Conservation (phyloP, 1,284 basidiomycete species). For the Cystodermella granulosa region DNA sequence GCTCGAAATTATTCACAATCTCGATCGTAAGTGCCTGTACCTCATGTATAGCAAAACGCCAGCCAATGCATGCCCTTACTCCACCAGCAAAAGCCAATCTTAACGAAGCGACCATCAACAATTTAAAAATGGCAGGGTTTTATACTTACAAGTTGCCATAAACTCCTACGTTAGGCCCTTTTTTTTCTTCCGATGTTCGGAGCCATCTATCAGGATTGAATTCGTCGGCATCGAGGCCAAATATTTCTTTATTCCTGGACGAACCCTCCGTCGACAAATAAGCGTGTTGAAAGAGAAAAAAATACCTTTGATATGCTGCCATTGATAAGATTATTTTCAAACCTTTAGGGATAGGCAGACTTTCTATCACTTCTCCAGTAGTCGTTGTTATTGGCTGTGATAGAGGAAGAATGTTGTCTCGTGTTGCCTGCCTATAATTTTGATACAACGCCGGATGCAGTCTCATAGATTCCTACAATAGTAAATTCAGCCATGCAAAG, state of each 20-base stretch:
- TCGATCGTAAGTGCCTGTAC: slow-evolving; percentile 47
- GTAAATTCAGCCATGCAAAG: slow-evolving; percentile 8
- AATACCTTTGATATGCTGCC: slow-evolving; percentile 42
- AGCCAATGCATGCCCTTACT: slow-evolving; percentile 48
- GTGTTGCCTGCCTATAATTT: slow-evolving; percentile 33
- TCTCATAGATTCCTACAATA: slow-evolving; percentile 39
- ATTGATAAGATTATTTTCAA: slow-evolving; percentile 35
- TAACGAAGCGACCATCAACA: slow-evolving; percentile 1
- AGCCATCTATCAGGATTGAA: slow-evolving; percentile 56
- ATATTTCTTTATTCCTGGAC: slow-evolving; percentile 44
- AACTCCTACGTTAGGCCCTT: slow-evolving; percentile 45
- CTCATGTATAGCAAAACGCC: slow-evolving; percentile 47
- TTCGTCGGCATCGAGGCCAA: slow-evolving; percentile 49
- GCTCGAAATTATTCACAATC: slow-evolving; percentile 50
- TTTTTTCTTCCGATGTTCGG: slow-evolving; percentile 38
- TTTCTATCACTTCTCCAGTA: slow-evolving; percentile 33
- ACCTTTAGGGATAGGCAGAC: slow-evolving; percentile 39
- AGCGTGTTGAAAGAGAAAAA: not conserved
- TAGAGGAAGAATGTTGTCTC: slow-evolving; percentile 45
- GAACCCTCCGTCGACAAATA: slow-evolving; percentile 4
- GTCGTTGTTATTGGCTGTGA: slow-evolving; percentile 37
- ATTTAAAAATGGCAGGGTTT: slow-evolving; percentile 1
- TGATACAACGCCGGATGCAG: slow-evolving; percentile 36
- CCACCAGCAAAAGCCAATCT: slow-evolving; percentile 48
- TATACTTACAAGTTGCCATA: slow-evolving; percentile 48